Evolutionary conservation across 306 rosid species (phyloP).

Genomic region (Arachis stenosperma): DNA sequence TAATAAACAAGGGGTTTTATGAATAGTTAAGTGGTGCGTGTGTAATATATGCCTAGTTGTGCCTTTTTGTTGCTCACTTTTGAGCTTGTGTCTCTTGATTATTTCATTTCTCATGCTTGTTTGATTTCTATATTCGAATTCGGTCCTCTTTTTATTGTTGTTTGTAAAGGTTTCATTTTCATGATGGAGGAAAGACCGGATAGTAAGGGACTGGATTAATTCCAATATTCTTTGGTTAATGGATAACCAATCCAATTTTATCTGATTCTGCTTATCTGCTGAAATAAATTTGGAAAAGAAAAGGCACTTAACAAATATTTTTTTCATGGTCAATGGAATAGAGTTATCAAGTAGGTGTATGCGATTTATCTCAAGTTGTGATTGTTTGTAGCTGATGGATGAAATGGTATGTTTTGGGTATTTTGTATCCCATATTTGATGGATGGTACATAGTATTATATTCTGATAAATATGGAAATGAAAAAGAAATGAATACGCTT

Average conservation of each 20-base stretch:
- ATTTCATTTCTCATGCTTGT: background rate
- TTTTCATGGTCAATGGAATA: background rate
- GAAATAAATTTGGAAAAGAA: background rate
- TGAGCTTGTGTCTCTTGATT: background rate
- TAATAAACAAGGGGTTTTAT: conserved; percentile 8
- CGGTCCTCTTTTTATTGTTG: background rate
- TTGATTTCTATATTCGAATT: background rate
- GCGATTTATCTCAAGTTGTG: background rate
- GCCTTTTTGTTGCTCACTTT: background rate
- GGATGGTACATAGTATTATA: background rate
- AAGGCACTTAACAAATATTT: background rate
- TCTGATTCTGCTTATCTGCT: background rate
- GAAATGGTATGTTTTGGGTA: background rate
- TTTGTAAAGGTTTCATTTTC: conserved; percentile 2
- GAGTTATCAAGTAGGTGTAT: background rate
- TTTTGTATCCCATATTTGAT: background rate
- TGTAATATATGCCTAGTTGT: background rate
- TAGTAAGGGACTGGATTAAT: background rate
- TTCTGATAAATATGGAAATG: background rate
- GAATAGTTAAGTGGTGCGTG: background rate
- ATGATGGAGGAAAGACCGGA: background rate
- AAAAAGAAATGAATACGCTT: background rate
- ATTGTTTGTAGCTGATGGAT: background rate
- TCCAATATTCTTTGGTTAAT: background rate
- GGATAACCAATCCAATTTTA: background rate